Conservation (phyloP, 176 grass and related monocot genomes). For the Triticum turgidum region DNA sequence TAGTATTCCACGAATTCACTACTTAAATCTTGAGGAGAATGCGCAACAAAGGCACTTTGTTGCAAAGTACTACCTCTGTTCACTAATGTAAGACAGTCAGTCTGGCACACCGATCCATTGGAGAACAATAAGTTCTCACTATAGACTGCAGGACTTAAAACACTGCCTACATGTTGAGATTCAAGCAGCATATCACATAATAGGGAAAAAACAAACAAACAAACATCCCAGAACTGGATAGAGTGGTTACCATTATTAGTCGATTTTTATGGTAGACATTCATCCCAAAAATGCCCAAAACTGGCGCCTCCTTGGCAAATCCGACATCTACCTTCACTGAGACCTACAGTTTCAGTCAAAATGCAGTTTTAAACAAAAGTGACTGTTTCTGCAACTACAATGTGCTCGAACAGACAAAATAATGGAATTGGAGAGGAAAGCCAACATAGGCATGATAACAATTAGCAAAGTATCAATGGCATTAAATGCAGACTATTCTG, state of each 20-base stretch:
- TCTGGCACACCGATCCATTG: background rate
- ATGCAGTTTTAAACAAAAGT: conserved; percentile 19
- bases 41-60: background rate
- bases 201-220: background rate
- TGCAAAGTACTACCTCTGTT: background rate
- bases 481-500: background rate
- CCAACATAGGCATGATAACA: background rate
- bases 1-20: background rate
- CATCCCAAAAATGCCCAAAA: conserved; percentile 97
- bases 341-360: conserved; percentile 45
- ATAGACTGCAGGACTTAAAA: background rate
- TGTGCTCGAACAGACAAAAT: background rate
- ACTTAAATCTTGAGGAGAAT: background rate
- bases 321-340: conserved; percentile 67
- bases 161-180: background rate
- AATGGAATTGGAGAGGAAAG: background rate
- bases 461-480: background rate
- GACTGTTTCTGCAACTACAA: conserved; percentile 1
- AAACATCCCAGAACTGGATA: conserved; percentile 18
- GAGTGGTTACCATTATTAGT: conserved; percentile 78
- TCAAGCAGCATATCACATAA: background rate
- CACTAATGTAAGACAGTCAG: background rate
- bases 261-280: conserved; percentile 98
- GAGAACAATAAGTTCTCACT: background rate
- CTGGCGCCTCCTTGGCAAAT: conserved; percentile 96